Conservation (phyloP, 208 protist genomes). For the Phytomonas sp. region DNA sequence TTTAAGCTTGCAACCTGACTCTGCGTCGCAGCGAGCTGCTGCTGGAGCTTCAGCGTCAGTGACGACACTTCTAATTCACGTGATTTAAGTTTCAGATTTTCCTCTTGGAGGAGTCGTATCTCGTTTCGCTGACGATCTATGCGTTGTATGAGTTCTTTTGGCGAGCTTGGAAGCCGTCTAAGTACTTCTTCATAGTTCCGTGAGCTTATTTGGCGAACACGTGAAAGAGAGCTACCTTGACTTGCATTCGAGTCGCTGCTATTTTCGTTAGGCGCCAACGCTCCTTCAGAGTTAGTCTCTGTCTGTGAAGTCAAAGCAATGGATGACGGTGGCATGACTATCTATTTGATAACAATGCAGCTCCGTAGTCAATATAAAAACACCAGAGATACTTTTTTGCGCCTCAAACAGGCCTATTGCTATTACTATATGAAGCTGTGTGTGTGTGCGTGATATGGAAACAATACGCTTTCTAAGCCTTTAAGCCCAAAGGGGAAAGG, state of each 20-base stretch:
- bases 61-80: conserved; percentile 76
- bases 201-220: neutral
- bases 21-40: conserved; percentile 75
- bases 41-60: conserved; percentile 61
- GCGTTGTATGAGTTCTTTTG: conserved; percentile 52
- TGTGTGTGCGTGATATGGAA: neutral
- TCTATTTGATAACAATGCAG: neutral
- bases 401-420: neutral
- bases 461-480: neutral
- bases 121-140: conserved; percentile 68
- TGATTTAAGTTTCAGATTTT: conserved; percentile 58
- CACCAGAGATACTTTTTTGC: neutral
- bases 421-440: too few relatives aligned
- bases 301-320: neutral
- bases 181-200: conserved; percentile 25
- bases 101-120: conserved; percentile 47
- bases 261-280: neutral
- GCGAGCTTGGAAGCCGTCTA: conserved; percentile 40
- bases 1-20: conserved; percentile 81
- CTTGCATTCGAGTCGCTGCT: neutral
- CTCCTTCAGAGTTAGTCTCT: neutral
- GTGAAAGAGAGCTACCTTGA: neutral
- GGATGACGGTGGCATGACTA: neutral
- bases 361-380: neutral
- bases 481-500: neutral